Conservation (phyloP, 441 rosid species). For the Euphorbia corollata region DNA sequence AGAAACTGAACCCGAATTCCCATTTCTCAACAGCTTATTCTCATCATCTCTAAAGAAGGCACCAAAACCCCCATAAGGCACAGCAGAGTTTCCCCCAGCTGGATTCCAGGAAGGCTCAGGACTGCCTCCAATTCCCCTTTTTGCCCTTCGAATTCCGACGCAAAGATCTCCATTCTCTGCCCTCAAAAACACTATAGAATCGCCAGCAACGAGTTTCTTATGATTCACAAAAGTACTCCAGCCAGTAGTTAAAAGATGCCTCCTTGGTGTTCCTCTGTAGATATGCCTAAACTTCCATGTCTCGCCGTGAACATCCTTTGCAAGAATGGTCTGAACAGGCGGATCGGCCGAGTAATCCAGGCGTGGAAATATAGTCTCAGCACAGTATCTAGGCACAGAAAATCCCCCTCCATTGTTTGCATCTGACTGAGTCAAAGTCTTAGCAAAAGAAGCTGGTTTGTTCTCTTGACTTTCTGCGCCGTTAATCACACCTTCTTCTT, state of each 20-base stretch:
- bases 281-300: slow-evolving; percentile 94
- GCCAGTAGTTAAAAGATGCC: slow-evolving; percentile 92
- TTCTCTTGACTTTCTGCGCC: slow-evolving; percentile 30
- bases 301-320: slow-evolving; percentile 87
- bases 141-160: slow-evolving; percentile 61
- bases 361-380: slow-evolving; percentile 85
- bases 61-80: slow-evolving; percentile 69
- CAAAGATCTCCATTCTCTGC: slow-evolving; percentile 84
- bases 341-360: slow-evolving; percentile 85
- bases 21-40: slow-evolving; percentile 60
- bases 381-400: slow-evolving; percentile 95
- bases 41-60: slow-evolving; percentile 70
- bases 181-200: slow-evolving; percentile 81
- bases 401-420: slow-evolving; percentile 98
- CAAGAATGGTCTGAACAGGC: slow-evolving; percentile 88
- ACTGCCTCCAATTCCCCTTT: slow-evolving; percentile 30
- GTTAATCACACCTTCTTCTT: slow-evolving; percentile 19
- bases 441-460: slow-evolving; percentile 76
- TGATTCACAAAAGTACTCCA: slow-evolving; percentile 96
- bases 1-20: slow-evolving; percentile 39
- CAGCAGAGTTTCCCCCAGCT: slow-evolving; percentile 82
- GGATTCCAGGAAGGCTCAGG: slow-evolving; percentile 73
- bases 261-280: slow-evolving; percentile 92
- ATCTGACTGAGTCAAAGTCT: slow-evolving; percentile 94
- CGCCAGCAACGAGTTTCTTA: slow-evolving; percentile 95